These are phyloP conservation scores for Eustoma russellianum DNA, from an alignment of 257 asterid species.

Conservation along the genomic window DNA sequence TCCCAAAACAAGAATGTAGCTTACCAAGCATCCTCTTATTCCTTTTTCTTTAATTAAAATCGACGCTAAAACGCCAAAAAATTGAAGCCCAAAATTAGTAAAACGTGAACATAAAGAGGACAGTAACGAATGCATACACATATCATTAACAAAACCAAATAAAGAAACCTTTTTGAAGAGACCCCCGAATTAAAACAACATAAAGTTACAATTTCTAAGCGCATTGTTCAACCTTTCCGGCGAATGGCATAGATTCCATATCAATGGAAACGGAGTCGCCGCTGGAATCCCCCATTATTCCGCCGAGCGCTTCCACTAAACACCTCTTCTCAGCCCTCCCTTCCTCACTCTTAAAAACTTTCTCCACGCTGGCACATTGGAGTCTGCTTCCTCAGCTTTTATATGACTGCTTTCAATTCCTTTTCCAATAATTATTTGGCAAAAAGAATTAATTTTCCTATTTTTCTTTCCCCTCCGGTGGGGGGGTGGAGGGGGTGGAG, in stretches of 20 bases:
- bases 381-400: conserved; percentile 47
- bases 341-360: conserved; percentile 4
- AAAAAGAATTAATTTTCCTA: background rate
- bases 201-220: background rate
- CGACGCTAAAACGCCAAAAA: background rate
- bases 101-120: background rate
- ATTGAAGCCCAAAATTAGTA: background rate
- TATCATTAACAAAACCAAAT: too few relatives aligned
- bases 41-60: background rate
- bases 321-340: conserved; percentile 11
- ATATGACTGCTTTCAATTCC: conserved; percentile 31
- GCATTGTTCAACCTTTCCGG: conserved; percentile 66
- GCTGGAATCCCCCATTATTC: conserved; percentile 84
- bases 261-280: conserved; percentile 86
- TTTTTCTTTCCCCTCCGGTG: background rate
- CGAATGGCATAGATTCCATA: conserved; percentile 64
- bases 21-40: too few relatives aligned
- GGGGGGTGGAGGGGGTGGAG: too few relatives aligned
- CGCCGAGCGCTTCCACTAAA: conserved; percentile 19
- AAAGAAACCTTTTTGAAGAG: too few relatives aligned
- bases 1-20: too few relatives aligned
- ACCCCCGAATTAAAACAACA: too few relatives aligned
- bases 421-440: conserved; percentile 1
- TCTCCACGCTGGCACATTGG: conserved; percentile 30
- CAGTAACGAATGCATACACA: conserved; percentile 13